Percentiles rank a stretch among this genome's conserved stretches.
Conservation (phyloP, 2,329 filamentous ascomycete species). For the Pseudofabraea citricarpa region DNA sequence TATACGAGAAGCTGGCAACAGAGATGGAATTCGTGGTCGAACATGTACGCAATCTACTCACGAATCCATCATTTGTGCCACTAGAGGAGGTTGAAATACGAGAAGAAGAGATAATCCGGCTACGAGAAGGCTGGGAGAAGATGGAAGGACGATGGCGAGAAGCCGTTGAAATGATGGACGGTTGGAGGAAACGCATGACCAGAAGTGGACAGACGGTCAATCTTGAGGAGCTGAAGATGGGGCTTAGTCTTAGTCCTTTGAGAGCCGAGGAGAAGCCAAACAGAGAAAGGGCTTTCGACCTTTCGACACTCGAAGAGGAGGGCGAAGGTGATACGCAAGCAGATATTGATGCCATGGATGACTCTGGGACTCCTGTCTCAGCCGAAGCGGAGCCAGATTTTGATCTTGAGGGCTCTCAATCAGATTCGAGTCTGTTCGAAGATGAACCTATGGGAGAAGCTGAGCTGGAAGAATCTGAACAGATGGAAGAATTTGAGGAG, state of each 20-base stretch:
- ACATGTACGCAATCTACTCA: slow-evolving; percentile 78
- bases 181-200: slow-evolving; percentile 81
- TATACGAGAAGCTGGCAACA: slow-evolving; percentile 60
- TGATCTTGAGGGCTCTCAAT: background rate
- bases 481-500: slow-evolving; percentile 16
- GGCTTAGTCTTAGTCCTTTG: slow-evolving; percentile 58
- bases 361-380: slow-evolving; percentile 13
- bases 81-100: slow-evolving; percentile 91
- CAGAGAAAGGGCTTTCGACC: slow-evolving; percentile 33
- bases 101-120: slow-evolving; percentile 80
- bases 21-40: slow-evolving; percentile 76
- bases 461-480: slow-evolving; percentile 6
- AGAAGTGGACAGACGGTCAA: slow-evolving; percentile 66
- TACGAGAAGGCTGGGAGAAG: slow-evolving; percentile 84
- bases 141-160: slow-evolving; percentile 92
- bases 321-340: slow-evolving; percentile 27
- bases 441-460: slow-evolving; percentile 36
- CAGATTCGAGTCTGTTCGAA: slow-evolving; percentile 39
- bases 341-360: slow-evolving; percentile 29
- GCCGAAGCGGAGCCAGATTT: slow-evolving; percentile 22
- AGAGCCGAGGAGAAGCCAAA: slow-evolving; percentile 48
- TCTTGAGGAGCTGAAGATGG: slow-evolving; percentile 62
- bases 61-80: slow-evolving; percentile 93
- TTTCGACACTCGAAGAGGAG: slow-evolving; percentile 23
- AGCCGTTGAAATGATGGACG: slow-evolving; percentile 83